Conservation (phyloP, 1,284 basidiomycete genomes). For the Papiliotrema fonsecae region DNA sequence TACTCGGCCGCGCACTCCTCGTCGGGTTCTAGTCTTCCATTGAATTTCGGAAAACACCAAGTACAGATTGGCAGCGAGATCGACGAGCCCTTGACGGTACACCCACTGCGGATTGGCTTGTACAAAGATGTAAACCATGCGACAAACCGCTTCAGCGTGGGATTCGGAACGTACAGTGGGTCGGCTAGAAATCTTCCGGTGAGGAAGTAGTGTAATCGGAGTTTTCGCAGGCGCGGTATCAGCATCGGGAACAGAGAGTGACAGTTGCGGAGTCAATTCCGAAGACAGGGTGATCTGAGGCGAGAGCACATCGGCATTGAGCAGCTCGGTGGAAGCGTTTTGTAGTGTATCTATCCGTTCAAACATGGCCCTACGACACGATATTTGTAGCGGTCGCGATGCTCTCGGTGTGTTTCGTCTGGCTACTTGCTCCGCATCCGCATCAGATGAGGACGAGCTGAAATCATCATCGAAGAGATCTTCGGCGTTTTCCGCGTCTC, state of each 20-base stretch:
- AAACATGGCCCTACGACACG: too few species aligned
- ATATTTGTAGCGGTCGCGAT: too few species aligned
- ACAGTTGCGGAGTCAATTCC: slow-evolving; percentile 23
- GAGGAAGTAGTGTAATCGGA: slow-evolving; percentile 38
- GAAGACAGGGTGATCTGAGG: slow-evolving; percentile 27
- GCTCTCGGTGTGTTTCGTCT: too few species aligned
- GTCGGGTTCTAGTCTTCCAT: slow-evolving; percentile 3
- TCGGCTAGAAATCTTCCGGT: slow-evolving; percentile 15
- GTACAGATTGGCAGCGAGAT: slow-evolving; percentile 45
- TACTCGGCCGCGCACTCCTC: neutral
- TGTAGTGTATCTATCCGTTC: too few species aligned
- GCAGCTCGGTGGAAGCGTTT: too few species aligned
- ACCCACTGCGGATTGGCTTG: slow-evolving; percentile 35
- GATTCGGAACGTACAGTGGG: slow-evolving; percentile 22
- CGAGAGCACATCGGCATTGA: slow-evolving; percentile 13
- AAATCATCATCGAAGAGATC: too few species aligned
- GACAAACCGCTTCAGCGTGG: slow-evolving; percentile 41
- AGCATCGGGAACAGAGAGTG: too few species aligned
- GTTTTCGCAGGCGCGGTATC: too few species aligned
- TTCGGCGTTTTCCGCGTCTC: too few species aligned
- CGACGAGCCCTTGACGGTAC: slow-evolving; percentile 40
- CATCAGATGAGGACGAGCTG: too few species aligned
- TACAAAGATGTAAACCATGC: slow-evolving; percentile 44
- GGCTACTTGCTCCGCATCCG: too few species aligned
- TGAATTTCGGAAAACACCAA: slow-evolving; percentile 21